Conservation (phyloP, 805 yeast species). For the Nakazawaea ambrosiae region DNA sequence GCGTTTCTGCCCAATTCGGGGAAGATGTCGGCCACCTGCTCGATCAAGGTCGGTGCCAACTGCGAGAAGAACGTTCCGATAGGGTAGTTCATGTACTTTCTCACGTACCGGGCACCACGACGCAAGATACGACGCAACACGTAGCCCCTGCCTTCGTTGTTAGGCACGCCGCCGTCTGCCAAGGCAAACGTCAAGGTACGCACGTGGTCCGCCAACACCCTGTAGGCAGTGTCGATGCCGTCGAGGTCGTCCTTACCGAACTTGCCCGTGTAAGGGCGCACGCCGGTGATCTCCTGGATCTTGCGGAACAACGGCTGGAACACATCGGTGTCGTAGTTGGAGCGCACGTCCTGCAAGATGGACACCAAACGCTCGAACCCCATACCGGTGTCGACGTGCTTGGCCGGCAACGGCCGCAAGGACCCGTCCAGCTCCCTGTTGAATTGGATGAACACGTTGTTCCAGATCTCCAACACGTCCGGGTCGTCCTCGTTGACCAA, state of each 20-base stretch:
- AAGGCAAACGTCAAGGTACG: conserved; percentile 94
- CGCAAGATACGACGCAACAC: conserved; percentile 94
- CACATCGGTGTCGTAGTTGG: conserved; percentile 97
- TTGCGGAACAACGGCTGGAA: conserved; percentile 81
- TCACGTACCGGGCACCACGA: conserved; percentile 95
- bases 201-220: conserved; percentile 97
- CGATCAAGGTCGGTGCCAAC: conserved; percentile 87
- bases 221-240: conserved; percentile 96
- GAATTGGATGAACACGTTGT: conserved; percentile 92
- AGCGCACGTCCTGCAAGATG: conserved; percentile 80
- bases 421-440: conserved; percentile 88
- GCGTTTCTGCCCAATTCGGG: conserved; percentile 79
- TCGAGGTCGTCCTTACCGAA: conserved; percentile 90
- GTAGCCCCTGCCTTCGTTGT: conserved; percentile 98
- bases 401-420: conserved; percentile 79
- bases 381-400: conserved; percentile 97
- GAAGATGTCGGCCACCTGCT: conserved; percentile 79
- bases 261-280: conserved; percentile 83
- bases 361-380: conserved; percentile 98
- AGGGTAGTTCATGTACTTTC: conserved; percentile 94
- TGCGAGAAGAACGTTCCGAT: conserved; percentile 91
- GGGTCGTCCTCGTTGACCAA: conserved; percentile 97
- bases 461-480: conserved; percentile 96
- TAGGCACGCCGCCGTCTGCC: conserved; percentile 99
- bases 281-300: conserved; percentile 91